Conservation (phyloP, 495 filamentous ascomycete species). For the Bacidia rubella region DNA sequence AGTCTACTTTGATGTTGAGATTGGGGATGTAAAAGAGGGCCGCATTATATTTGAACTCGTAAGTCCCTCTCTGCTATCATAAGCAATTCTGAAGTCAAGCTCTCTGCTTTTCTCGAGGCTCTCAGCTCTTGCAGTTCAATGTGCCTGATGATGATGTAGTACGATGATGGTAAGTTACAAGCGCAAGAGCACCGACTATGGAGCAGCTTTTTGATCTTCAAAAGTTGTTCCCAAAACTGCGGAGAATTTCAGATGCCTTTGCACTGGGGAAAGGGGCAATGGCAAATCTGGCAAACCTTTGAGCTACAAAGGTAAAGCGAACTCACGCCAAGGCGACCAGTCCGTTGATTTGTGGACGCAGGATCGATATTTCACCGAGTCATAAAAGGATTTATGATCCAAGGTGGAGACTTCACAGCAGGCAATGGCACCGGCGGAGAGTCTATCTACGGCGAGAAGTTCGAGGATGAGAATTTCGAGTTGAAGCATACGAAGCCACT, state of each 20-base stretch:
- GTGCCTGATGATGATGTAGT: slow-evolving; percentile 29
- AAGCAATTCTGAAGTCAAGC: background rate
- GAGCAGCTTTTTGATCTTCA: background rate
- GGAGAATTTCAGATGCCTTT: slow-evolving; percentile 89
- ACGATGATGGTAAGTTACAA: slow-evolving; percentile 50
- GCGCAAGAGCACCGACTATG: background rate
- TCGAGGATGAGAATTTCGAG: slow-evolving; percentile 93
- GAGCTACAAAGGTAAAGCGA: slow-evolving; percentile 41
- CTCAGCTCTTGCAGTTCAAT: background rate
- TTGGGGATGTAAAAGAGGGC: slow-evolving; percentile 55
- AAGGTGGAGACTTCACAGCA: slow-evolving; percentile 94
- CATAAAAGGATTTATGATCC: slow-evolving; percentile 99
- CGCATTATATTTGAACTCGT: slow-evolving; percentile 74
- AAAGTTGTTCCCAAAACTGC: slow-evolving; percentile 79
- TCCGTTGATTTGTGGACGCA: slow-evolving; percentile 10
- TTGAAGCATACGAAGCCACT: slow-evolving; percentile 91
- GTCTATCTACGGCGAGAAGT: slow-evolving; percentile 96
- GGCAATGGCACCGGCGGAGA: slow-evolving; percentile 95
- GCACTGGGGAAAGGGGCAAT: slow-evolving; percentile 82
- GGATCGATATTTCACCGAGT: slow-evolving; percentile 87
- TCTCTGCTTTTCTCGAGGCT: background rate
- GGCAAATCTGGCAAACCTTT: slow-evolving; percentile 77
- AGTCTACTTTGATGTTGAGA: slow-evolving; percentile 82
- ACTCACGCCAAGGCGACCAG: background rate
- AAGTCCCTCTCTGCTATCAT: slow-evolving; percentile 18